Evolutionary conservation across 345 rosid species (phyloP).

Genomic region (Aegle marmelos): DNA sequence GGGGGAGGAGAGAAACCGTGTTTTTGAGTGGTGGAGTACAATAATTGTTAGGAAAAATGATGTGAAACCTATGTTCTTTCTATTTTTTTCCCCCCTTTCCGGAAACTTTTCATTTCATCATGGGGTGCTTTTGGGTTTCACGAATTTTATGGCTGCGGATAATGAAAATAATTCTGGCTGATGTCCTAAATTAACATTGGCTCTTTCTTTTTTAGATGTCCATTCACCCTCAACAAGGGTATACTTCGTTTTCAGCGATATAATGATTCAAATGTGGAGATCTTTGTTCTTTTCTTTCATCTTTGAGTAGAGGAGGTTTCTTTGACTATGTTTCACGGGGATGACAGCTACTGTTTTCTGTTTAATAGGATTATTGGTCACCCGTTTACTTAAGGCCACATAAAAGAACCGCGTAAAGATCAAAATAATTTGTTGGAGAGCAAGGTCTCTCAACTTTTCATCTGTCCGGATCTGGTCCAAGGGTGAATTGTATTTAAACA

Average conservation of each 20-base stretch:
- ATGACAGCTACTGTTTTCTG: too few relatives aligned
- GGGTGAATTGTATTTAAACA: background rate
- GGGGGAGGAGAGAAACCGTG: background rate
- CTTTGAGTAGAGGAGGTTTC: background rate
- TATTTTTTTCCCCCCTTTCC: background rate
- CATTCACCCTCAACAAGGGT: conserved; percentile 8
- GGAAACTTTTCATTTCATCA: background rate
- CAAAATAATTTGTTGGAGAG: too few relatives aligned
- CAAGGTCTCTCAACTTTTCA: too few relatives aligned
- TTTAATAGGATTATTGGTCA: too few relatives aligned
- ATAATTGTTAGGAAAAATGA: conserved; percentile 25
- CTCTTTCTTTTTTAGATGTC: conserved; percentile 8
- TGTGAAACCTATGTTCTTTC: background rate
- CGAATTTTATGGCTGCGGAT: conserved; percentile 25
- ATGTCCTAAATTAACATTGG: conserved; percentile 13
- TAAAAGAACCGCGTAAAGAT: too few relatives aligned
- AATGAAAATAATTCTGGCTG: conserved; percentile 45
- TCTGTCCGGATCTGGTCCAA: too few relatives aligned
- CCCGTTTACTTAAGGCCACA: too few relatives aligned
- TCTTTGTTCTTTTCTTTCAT: background rate
- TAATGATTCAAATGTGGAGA: background rate
- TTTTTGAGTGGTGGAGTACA: conserved; percentile 30
- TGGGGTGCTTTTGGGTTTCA: conserved; percentile 17
- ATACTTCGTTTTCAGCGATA: conserved; percentile 12
- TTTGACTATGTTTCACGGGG: too few relatives aligned